Conservation (phyloP, 1,284 basidiomycete genomes). For the Puccinia sorghi region DNA sequence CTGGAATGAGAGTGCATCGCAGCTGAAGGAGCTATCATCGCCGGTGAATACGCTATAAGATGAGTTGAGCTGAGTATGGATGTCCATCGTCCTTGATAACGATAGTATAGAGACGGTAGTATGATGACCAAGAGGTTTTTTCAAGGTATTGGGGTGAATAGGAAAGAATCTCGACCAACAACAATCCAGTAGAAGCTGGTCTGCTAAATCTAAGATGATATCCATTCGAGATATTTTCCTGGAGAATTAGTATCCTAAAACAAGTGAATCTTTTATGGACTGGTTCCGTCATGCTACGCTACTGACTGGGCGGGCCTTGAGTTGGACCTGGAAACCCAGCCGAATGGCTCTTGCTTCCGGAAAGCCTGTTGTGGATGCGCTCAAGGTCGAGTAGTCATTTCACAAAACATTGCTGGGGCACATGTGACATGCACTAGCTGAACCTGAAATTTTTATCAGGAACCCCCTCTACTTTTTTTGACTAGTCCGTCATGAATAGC, state of each 20-base stretch:
- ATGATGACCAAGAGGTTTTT: not conserved
- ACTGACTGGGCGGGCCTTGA: too few species aligned
- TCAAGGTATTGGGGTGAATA: not conserved
- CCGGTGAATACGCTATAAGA: not conserved
- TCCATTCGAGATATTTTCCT: constrained; percentile 2
- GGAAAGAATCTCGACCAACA: constrained; percentile 17
- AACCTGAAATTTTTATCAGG: too few species aligned
- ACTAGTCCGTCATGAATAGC: too few species aligned
- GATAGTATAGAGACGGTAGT: not conserved
- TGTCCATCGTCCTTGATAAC: not conserved
- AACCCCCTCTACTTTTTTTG: too few species aligned
- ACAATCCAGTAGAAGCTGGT: constrained; percentile 11
- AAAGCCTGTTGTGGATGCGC: too few species aligned
- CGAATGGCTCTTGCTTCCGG: too few species aligned
- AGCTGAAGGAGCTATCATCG: not conserved
- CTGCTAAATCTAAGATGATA: constrained; percentile 25
- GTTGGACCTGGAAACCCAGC: too few species aligned
- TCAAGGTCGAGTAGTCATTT: too few species aligned
- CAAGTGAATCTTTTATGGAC: too few species aligned
- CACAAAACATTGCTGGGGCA: too few species aligned
- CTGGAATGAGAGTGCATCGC: not conserved
- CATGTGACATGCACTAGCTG: too few species aligned
- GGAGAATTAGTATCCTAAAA: not conserved
- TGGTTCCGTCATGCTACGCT: too few species aligned
- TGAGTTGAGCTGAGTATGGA: not conserved